A percentile compares a stretch with the other conserved stretches of the same genome.
Evolutionary conservation across 2,329 filamentous ascomycete genomes (phyloP).

Genomic region (Trichoderma sp.): DNA sequence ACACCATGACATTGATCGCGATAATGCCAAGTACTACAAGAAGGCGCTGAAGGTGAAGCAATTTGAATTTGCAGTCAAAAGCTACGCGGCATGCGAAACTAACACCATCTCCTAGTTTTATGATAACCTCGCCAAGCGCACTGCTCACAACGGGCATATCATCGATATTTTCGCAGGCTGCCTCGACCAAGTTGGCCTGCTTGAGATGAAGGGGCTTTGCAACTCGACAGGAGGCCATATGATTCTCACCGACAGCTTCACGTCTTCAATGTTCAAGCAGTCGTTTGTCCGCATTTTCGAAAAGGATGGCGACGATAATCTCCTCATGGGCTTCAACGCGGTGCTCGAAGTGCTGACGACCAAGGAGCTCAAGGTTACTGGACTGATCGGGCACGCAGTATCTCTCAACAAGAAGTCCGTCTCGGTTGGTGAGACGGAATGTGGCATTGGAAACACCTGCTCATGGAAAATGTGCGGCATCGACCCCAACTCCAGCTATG

Average conservation of each 20-base stretch:
- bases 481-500: constrained; percentile 89
- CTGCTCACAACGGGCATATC: constrained; percentile 94
- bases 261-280: constrained; percentile 98
- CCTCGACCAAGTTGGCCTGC: constrained; percentile 91
- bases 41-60: constrained; percentile 83
- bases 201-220: constrained; percentile 97
- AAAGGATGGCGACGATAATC: constrained; percentile 91
- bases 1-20: constrained; percentile 97
- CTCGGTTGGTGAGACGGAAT: constrained; percentile 96
- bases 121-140: constrained; percentile 88
- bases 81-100: neutral
- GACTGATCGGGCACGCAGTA: constrained; percentile 92
- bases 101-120: constrained; percentile 69
- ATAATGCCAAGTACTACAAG: constrained; percentile 99
- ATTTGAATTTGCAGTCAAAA: too few relatives aligned
- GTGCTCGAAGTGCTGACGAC: constrained; percentile 94
- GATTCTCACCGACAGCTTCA: constrained; percentile 97
- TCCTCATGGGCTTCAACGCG: constrained; percentile 98
- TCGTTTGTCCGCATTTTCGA: constrained; percentile 97
- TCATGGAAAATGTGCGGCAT: constrained; percentile 99
- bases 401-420: constrained; percentile 98
- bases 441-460: constrained; percentile 96
- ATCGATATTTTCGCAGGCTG: constrained; percentile 98
- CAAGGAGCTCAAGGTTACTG: constrained; percentile 97
- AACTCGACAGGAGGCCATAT: constrained; percentile 98